A percentile compares a stretch with the other conserved stretches of the same genome.
Evolutionary conservation across 129 eudicot species (phyloP).

Genomic region (Escallonia rubra): DNA sequence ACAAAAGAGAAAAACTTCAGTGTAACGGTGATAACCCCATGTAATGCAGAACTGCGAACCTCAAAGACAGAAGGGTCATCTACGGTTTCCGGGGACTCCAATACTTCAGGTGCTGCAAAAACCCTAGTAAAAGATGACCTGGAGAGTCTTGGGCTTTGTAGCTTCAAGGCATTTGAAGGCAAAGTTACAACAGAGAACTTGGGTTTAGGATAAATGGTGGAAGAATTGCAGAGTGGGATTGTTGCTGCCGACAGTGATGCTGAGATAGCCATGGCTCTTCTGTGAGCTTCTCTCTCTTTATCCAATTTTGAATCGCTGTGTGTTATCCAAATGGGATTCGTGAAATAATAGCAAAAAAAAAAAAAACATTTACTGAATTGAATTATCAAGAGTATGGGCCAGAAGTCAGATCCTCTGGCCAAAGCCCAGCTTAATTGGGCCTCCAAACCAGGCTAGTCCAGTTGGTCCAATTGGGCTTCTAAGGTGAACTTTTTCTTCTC

Average conservation of each 20-base stretch:
- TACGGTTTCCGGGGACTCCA: constrained; percentile 35
- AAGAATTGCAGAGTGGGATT: constrained; percentile 46
- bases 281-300: no score
- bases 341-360: neutral
- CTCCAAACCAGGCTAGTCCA: no score
- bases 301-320: neutral
- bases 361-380: neutral
- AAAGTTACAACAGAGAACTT: constrained; percentile 27
- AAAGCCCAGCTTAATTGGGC: neutral
- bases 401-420: neutral
- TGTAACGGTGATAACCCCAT: no score
- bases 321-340: neutral
- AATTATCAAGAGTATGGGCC: no score
- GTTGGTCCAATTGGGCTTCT: no score
- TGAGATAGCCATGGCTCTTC: constrained; percentile 48
- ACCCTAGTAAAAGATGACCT: constrained; percentile 28
- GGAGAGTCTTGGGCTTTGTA: constrained; percentile 23
- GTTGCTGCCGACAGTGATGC: constrained; percentile 45
- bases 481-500: no score
- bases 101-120: constrained; percentile 47
- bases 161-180: constrained; percentile 22
- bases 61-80: constrained; percentile 10
- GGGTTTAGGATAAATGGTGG: constrained; percentile 43
- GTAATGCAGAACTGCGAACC: constrained; percentile 13
- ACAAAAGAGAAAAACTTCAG: no score